These are phyloP conservation scores for Exserohilum turcica DNA, from an alignment of 2,329 filamentous ascomycete genomes.

Conservation along the genomic window DNA sequence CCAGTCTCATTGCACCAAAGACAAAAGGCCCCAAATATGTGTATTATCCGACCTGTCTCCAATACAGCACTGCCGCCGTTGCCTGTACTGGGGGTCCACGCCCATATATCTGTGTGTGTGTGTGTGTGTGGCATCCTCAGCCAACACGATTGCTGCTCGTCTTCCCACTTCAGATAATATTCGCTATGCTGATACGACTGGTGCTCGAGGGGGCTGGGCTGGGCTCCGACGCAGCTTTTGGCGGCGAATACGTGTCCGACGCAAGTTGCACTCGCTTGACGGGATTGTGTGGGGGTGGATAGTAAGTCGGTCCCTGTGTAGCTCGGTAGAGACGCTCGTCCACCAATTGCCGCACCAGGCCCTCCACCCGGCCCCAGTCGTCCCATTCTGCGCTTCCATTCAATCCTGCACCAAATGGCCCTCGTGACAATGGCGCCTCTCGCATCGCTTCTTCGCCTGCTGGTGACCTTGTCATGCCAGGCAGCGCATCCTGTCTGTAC, in stretches of 20 bases:
- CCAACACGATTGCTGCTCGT: not conserved
- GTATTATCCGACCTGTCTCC: no score
- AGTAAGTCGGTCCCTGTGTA: constrained; percentile 38
- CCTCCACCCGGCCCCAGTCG: constrained; percentile 78
- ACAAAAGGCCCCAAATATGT: no score
- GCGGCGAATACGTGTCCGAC: constrained; percentile 26
- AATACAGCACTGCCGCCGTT: no score
- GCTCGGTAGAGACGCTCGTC: constrained; percentile 51
- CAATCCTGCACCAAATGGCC: constrained; percentile 58
- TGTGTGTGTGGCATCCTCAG: no score
- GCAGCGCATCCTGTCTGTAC: constrained; percentile 11
- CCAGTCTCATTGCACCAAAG: no score
- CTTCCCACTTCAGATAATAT: constrained; percentile 46
- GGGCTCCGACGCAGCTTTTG: constrained; percentile 24
- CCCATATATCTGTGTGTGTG: no score
- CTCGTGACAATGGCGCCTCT: constrained; percentile 55
- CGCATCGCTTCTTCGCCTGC: constrained; percentile 36
- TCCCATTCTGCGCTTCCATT: constrained; percentile 72
- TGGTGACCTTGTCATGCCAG: constrained; percentile 16
- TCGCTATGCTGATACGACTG: constrained; percentile 52
- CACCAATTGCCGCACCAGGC: constrained; percentile 62
- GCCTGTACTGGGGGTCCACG: no score
- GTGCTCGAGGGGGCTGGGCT: constrained; percentile 47
- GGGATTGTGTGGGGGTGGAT: constrained; percentile 45
- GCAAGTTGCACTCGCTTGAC: constrained; percentile 46